Percentiles rank a stretch among this genome's conserved stretches.
phyloP scores from a whole-genome alignment of 225 moss, liverwort and hornwort genomes.

The Lunularia cruciata region DNA sequence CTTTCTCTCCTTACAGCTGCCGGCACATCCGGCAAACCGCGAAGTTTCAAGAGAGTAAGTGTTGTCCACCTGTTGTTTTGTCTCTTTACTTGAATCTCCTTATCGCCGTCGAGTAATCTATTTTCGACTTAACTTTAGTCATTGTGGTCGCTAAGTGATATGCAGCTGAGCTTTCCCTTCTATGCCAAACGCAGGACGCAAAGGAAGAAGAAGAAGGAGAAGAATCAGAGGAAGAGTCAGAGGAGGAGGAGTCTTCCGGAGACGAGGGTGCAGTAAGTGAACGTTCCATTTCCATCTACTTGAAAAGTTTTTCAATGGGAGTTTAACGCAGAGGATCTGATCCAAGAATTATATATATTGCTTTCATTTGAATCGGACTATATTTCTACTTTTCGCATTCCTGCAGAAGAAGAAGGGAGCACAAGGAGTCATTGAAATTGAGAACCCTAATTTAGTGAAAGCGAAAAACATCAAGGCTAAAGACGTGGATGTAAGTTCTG shows the following conservation, averaged over 20 bases:
- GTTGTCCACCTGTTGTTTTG: neutral
- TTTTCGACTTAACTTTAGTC: neutral
- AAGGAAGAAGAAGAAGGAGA: slow-evolving; percentile 69
- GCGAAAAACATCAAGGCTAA: slow-evolving; percentile 83
- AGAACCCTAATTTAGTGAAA: slow-evolving; percentile 92
- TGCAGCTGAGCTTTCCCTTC: neutral
- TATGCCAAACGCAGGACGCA: slow-evolving; percentile 55
- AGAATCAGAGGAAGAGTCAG: slow-evolving; percentile 59
- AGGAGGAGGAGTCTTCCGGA: slow-evolving; percentile 61
- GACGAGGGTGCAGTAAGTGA: slow-evolving; percentile 62
- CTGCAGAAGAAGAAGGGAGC: slow-evolving; percentile 98
- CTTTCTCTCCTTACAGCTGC: slow-evolving; percentile 59
- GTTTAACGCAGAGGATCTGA: too few species aligned
- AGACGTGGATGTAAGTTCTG: slow-evolving; percentile 80
- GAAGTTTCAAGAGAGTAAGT: slow-evolving; percentile 89
- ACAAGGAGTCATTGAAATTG: slow-evolving; percentile 92
- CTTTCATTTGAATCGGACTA: neutral
- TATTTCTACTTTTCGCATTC: neutral
- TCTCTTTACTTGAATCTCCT: neutral
- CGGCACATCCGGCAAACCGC: slow-evolving; percentile 84
- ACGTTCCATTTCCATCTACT: neutral
- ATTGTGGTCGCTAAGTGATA: too few species aligned
- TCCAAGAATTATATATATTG: too few species aligned
- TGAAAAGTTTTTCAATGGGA: neutral
- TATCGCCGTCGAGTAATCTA: neutral